Evolutionary conservation across 768 basidiomycete genomes (phyloP).

Genomic region (Trametes elegans): DNA sequence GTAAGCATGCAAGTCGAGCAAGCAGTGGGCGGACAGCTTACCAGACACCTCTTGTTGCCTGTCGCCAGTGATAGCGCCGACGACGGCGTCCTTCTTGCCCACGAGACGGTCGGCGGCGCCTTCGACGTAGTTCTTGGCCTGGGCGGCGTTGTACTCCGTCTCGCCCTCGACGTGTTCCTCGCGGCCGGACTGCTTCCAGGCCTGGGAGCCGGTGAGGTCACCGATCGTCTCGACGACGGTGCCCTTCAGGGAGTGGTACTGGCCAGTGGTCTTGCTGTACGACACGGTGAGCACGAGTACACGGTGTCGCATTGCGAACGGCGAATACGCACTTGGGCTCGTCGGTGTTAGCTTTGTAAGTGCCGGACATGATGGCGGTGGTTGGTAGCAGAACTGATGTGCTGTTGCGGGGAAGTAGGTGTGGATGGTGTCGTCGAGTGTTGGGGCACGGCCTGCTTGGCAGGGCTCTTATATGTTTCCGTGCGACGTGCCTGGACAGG

Average conservation of each 20-base stretch:
- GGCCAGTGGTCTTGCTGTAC: slow-evolving; percentile 37
- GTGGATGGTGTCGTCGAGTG: not conserved
- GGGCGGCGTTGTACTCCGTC: slow-evolving; percentile 44
- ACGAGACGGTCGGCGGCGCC: slow-evolving; percentile 43
- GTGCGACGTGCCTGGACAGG: not conserved
- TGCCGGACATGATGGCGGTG: not conserved
- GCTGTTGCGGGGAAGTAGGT: not conserved
- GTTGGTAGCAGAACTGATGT: not conserved
- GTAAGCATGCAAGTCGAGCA: not conserved
- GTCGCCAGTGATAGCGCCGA: slow-evolving; percentile 57
- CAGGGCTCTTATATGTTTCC: not conserved
- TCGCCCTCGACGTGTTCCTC: slow-evolving; percentile 51
- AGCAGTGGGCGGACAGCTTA: slow-evolving; percentile 24
- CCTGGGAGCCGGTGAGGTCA: slow-evolving; percentile 39
- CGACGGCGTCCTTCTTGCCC: slow-evolving; percentile 54
- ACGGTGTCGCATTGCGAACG: not conserved
- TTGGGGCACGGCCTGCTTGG: too few species aligned
- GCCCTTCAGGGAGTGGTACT: slow-evolving; percentile 41
- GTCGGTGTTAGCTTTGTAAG: slow-evolving; percentile 14
- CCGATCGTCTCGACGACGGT: slow-evolving; percentile 40
- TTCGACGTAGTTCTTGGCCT: slow-evolving; percentile 48
- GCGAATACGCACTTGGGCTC: slow-evolving; percentile 24
- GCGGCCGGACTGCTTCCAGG: slow-evolving; percentile 45
- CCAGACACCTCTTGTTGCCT: slow-evolving; percentile 47
- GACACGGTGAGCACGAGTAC: not conserved